Base-by-base conservation (phyloP, 768 basidiomycete species). In the Lactarius psammicola region DNA sequence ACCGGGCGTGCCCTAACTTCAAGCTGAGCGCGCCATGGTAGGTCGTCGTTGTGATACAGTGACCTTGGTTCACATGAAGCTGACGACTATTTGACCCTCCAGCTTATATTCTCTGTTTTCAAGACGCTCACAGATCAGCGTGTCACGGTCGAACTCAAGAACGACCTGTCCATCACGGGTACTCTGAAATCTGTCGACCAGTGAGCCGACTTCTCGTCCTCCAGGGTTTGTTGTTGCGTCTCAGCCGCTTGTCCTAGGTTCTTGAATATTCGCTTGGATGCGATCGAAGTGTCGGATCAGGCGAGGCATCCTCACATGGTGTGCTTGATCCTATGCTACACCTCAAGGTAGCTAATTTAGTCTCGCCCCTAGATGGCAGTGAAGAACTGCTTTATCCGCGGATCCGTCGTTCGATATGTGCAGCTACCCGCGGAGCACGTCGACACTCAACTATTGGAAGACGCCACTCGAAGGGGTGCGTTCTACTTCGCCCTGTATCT, bases 331-430 rank as follows among this genome's bases (percentile, higher is more conserved):
- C 42, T 56, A 42, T 20, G 54, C 31, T 51, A 13, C 26, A 7
- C 17, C 31, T n/a, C 18, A 26, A 26, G 30, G 2, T 49, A 18
- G 36, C 10, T 28, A 11, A 13, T 31, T 15, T 1, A 28, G 31
- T 42, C 18, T 33, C 55, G 34, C 49, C 53, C 23, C 40, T 71
- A 98, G 96, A 95, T 98, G 88, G 95, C 96, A 0, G 95, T 99
- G 51, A 96, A 95, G 80, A 98, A 98, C 76, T 97, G 95, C 76
- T 99, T 99, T 75, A 99, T 99, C 72, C 89, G 97, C 51, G 97
- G 97, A 68, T 96, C 94, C 20, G 97, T 98, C 17, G 95, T 99
- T 60, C 90, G 97, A 70, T 99, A 99, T 73, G 97, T 98, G 23
- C 93, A 96, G 74, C 81, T 99, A 62, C 94, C 94, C 3, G 87